Conservation (phyloP, 1,139 yeast species). For the Geotrichum klebahnii region DNA sequence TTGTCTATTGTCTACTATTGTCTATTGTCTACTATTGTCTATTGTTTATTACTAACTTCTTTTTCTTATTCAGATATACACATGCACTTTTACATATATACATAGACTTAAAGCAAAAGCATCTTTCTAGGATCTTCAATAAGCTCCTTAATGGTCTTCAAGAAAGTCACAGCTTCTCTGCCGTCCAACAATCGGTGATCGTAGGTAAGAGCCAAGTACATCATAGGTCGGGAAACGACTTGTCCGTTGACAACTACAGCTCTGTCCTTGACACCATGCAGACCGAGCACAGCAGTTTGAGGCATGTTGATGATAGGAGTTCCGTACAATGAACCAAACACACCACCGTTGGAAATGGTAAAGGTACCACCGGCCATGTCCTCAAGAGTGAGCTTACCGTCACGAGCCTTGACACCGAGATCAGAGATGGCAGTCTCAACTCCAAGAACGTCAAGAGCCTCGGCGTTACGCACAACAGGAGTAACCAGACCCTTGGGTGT, state of each 20-base stretch:
- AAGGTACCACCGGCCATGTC: conserved; percentile 99
- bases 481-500: conserved; percentile 99
- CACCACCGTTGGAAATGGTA: conserved; percentile 99
- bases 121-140: conserved; percentile 99
- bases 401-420: conserved; percentile 92
- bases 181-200: conserved; percentile 98
- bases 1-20: too few relatives aligned
- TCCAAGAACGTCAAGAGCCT: conserved; percentile 80
- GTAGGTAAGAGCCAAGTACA: conserved; percentile 97
- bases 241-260: conserved; percentile 96
- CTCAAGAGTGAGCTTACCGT: conserved; percentile 91
- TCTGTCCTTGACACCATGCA: conserved; percentile 97
- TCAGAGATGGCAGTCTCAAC: conserved; percentile 80
- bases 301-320: conserved; percentile 98
- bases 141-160: conserved; percentile 91
- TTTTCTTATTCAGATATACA: too few relatives aligned
- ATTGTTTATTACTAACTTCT: too few relatives aligned
- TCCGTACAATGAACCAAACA: conserved; percentile 94
- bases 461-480: conserved; percentile 97
- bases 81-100: too few relatives aligned
- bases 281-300: conserved; percentile 95
- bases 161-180: conserved; percentile 97
- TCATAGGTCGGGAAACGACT: conserved; percentile 97
- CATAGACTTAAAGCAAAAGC: conserved; percentile 57
- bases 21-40: too few relatives aligned